phyloP scores from a whole-genome alignment of 306 rosid species.

The Casuarina cunninghamiana region DNA sequence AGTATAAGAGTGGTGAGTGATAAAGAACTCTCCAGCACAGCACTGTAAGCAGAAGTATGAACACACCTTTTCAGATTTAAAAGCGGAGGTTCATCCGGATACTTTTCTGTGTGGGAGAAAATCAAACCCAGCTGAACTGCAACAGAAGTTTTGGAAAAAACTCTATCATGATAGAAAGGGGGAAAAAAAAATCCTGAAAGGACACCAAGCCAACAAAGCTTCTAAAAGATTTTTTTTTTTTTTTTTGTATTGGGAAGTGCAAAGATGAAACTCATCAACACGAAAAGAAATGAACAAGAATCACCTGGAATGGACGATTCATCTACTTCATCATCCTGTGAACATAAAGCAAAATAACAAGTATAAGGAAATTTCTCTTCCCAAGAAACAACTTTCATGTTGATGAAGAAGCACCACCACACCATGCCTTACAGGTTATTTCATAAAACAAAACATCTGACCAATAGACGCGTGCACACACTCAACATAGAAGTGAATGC shows the following conservation, averaged over 20 bases:
- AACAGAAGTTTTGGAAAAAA: slow-evolving; percentile 32
- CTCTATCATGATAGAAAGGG: slow-evolving; percentile 21
- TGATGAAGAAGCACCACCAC: neutral
- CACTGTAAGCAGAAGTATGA: neutral
- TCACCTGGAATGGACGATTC: slow-evolving; percentile 68
- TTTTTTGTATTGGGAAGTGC: slow-evolving; percentile 9
- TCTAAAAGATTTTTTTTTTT: slow-evolving; percentile 16
- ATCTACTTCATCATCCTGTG: slow-evolving; percentile 86
- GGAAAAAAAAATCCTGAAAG: slow-evolving; percentile 5
- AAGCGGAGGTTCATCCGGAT: slow-evolving; percentile 99
- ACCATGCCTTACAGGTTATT: neutral
- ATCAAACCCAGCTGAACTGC: slow-evolving; percentile 94
- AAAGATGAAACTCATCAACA: slow-evolving; percentile 12
- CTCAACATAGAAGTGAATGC: neutral
- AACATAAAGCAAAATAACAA: slow-evolving; percentile 25
- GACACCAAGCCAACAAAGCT: slow-evolving; percentile 9
- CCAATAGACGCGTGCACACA: neutral
- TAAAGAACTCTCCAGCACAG: neutral
- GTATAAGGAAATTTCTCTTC: slow-evolving; percentile 16
- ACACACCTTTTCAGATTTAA: slow-evolving; percentile 77
- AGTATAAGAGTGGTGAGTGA: slow-evolving; percentile 12
- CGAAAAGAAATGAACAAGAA: slow-evolving; percentile 33
- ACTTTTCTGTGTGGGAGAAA: slow-evolving; percentile 84
- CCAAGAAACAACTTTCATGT: neutral
- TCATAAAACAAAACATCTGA: neutral